These are phyloP conservation scores for Colletotrichum falcatum DNA, from an alignment of 2,329 filamentous ascomycete genomes.

Conservation along the genomic window DNA sequence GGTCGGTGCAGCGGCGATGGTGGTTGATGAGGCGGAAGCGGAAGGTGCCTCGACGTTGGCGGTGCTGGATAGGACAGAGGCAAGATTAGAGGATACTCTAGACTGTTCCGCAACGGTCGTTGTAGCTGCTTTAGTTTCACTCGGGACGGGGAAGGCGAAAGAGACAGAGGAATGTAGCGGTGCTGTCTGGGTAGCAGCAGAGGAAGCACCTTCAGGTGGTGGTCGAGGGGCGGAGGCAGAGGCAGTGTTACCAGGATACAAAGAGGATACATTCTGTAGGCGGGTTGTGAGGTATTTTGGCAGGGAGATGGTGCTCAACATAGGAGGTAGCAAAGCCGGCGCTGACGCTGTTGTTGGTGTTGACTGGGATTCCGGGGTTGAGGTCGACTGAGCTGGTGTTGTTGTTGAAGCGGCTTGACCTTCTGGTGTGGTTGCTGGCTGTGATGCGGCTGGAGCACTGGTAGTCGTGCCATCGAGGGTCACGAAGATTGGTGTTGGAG, in stretches of 20 bases:
- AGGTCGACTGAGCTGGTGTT: background rate
- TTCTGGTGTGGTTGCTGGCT: background rate
- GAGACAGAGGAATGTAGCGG: slow-evolving; percentile 27
- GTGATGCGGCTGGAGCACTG: slow-evolving; percentile 6
- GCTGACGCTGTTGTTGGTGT: slow-evolving; percentile 6
- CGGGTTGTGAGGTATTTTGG: slow-evolving; percentile 19
- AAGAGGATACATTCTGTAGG: slow-evolving; percentile 12
- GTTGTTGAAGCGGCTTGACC: slow-evolving; percentile 3
- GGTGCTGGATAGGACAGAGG: slow-evolving; percentile 13
- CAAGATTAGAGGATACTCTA: background rate
- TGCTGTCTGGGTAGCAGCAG: background rate
- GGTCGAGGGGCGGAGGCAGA: background rate
- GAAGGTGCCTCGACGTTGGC: slow-evolving; percentile 4
- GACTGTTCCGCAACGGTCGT: background rate
- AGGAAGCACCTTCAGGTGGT: background rate
- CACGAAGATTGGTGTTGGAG: slow-evolving; percentile 40
- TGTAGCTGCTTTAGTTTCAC: background rate
- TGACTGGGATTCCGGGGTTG: background rate
- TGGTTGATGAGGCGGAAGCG: background rate
- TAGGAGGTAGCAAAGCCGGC: slow-evolving; percentile 16
- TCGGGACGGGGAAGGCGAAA: slow-evolving; percentile 30
- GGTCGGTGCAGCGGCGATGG: background rate
- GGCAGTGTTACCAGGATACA: background rate
- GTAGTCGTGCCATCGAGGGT: slow-evolving; percentile 28
- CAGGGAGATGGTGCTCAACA: slow-evolving; percentile 32